Percentiles rank a stretch among this genome's conserved stretches.
Conservation (phyloP, 1,139 yeast species). For the Candida labiduridarum region DNA sequence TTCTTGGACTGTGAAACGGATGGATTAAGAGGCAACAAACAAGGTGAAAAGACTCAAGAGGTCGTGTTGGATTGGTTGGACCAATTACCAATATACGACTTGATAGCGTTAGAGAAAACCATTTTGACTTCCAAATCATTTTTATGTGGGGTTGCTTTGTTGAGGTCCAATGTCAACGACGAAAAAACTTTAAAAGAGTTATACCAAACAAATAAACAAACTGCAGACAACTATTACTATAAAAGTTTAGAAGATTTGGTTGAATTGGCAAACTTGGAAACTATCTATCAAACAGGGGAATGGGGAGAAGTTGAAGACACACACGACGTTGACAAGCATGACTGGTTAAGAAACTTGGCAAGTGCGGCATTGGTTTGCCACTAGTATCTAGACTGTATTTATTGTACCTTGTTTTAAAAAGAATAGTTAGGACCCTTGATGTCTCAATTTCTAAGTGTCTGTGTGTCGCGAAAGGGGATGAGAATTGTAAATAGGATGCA, state of each 20-base stretch:
- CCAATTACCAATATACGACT: conserved; percentile 67
- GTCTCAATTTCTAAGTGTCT: background rate
- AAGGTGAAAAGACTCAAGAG: conserved; percentile 57
- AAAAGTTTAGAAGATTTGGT: conserved; percentile 70
- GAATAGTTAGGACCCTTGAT: background rate
- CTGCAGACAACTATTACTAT: conserved; percentile 29
- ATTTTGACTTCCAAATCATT: conserved; percentile 85
- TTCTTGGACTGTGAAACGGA: conserved; percentile 77
- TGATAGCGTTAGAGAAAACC: conserved; percentile 87
- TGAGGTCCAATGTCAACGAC: conserved; percentile 41
- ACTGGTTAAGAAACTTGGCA: conserved; percentile 77
- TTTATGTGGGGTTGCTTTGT: conserved; percentile 63
- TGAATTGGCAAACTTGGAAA: conserved; percentile 78
- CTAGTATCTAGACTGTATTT: conserved; percentile 7
- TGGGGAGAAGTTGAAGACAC: conserved; percentile 99
- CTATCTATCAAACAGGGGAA: conserved; percentile 76
- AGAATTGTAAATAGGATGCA: background rate
- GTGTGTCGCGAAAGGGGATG: background rate
- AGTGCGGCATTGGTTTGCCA: conserved; percentile 68
- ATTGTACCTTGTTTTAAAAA: background rate
- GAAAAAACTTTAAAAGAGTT: conserved; percentile 22
- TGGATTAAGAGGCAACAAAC: conserved; percentile 81
- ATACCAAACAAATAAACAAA: conserved; percentile 38
- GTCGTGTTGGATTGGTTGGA: conserved; percentile 70
- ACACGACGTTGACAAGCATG: conserved; percentile 93